Evolutionary conservation across 805 yeast species (phyloP), one percentile per base, ranked within the genome.

Genomic region (Teunomyces lycoperdinae): DNA sequence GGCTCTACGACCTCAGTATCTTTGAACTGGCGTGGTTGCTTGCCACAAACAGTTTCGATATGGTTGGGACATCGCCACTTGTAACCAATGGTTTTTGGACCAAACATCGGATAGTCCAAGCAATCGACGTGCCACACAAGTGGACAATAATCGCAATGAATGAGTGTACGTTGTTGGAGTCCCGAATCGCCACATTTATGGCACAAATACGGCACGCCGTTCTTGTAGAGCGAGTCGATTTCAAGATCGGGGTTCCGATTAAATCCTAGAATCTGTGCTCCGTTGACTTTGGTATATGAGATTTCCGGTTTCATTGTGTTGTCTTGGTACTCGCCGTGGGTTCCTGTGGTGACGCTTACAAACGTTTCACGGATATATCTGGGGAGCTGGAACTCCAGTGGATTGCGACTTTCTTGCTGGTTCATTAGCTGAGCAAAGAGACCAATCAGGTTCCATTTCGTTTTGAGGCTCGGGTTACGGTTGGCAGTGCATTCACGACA

Each of bases 11-110:
- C 67, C 4, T 74, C 65, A 40, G 80, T 80, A 53, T 76, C 78
- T 54, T 74, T 78, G 54, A 78, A 73, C 58, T 76, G 71, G 44
- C 89, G 68, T 45, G 65, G 56, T 28, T 60, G 61, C 44, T 54
- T 17, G 2, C 68, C 74, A n/a, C 75, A 52, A 17, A 79, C 63
- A 36, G 66, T 71, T 42, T 78, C 86, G 16, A 81, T 80, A 68
- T 89, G 97, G 55, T 87, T 85, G 2, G 97, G 98, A 65, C 96
- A 94, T 68, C 80, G 83, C 98, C 97, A 92, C 63, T 84, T 87
- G 40, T 75, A 74, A 1, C 94, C 95, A 39, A 87, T 62, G 35
- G 85, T 82, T 57, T 89, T 88, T 14, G 85, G 80, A 5, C 85
- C 73, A 11, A 88, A 76, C 55, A 89, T 68, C 1, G 96, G 96